A percentile compares a stretch with the other conserved stretches of the same genome.
Evolutionary conservation across 2,329 filamentous ascomycete genomes (phyloP).

Genomic region (Lecanoromycetidae sp.): DNA sequence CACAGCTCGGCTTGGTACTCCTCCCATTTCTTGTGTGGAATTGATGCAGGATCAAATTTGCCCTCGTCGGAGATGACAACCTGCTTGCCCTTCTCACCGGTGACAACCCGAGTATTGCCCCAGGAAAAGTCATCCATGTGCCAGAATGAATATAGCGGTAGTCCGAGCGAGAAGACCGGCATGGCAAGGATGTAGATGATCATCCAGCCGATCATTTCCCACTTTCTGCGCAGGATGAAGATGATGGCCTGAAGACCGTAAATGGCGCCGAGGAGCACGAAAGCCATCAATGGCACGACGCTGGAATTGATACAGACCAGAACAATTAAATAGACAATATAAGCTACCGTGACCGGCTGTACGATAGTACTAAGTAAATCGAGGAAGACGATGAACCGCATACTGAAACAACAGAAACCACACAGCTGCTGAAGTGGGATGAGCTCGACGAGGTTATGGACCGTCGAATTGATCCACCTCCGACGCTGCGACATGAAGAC

Average conservation of each 20-base stretch:
- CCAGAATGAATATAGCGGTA: constrained; percentile 95
- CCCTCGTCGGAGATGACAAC: constrained; percentile 91
- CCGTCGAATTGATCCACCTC: constrained; percentile 98
- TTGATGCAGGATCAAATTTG: constrained; percentile 86
- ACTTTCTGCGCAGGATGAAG: constrained; percentile 91
- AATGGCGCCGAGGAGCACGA: constrained; percentile 84
- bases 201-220: constrained; percentile 99
- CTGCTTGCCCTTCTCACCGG: constrained; percentile 84
- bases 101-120: constrained; percentile 97
- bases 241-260: constrained; percentile 96
- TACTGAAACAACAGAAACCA: constrained; percentile 99
- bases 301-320: constrained; percentile 49
- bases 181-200: constrained; percentile 85
- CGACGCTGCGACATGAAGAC: constrained; percentile 97
- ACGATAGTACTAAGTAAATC: constrained; percentile 86
- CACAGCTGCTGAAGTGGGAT: constrained; percentile 89
- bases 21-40: constrained; percentile 98
- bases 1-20: constrained; percentile 97
- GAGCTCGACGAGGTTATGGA: constrained; percentile 93
- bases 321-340: constrained; percentile 81
- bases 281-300: constrained; percentile 69
- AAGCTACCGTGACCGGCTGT: constrained; percentile 80
- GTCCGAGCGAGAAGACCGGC: constrained; percentile 77
- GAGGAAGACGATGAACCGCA: constrained; percentile 94
- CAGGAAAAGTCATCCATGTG: constrained; percentile 99